Evolutionary conservation across 495 filamentous ascomycete genomes (phyloP).

Genomic region (Lasiosphaeris hirsuta): DNA sequence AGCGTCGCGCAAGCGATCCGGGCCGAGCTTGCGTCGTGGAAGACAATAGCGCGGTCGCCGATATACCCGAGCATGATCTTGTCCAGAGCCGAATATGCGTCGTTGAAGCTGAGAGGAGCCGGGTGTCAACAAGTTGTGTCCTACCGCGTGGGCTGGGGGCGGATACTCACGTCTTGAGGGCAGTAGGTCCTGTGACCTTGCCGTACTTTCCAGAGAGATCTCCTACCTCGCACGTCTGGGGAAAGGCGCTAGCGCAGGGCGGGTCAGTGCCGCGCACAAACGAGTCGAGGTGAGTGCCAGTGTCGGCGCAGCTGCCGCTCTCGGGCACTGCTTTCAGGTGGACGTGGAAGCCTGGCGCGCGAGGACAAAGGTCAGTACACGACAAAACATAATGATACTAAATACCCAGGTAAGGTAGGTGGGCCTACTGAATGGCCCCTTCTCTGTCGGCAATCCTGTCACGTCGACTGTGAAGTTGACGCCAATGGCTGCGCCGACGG

Average conservation of each 20-base stretch:
- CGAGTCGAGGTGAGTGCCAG: slow-evolving; percentile 55
- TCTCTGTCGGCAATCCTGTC: slow-evolving; percentile 56
- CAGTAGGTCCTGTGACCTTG: slow-evolving; percentile 47
- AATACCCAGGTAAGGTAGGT: background rate
- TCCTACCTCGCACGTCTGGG: slow-evolving; percentile 73
- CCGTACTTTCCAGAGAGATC: slow-evolving; percentile 82
- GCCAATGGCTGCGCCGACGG: slow-evolving; percentile 51
- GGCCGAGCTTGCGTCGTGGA: slow-evolving; percentile 64
- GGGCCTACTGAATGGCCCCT: slow-evolving; percentile 68
- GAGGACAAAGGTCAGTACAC: slow-evolving; percentile 12
- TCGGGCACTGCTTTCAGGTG: slow-evolving; percentile 66
- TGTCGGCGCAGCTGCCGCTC: slow-evolving; percentile 71
- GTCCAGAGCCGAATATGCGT: slow-evolving; percentile 62
- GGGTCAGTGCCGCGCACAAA: slow-evolving; percentile 58
- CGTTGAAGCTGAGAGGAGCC: slow-evolving; percentile 50
- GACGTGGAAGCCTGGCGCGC: slow-evolving; percentile 67
- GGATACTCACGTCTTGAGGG: slow-evolving; percentile 31
- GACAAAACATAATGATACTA: background rate
- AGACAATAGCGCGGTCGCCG: slow-evolving; percentile 69
- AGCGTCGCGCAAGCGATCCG: slow-evolving; percentile 70
- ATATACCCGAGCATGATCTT: slow-evolving; percentile 61
- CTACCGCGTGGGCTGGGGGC: background rate
- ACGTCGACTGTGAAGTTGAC: slow-evolving; percentile 59
- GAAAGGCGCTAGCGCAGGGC: slow-evolving; percentile 57
- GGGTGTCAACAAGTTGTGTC: slow-evolving; percentile 19